Conservation (phyloP, 2,329 filamentous ascomycete genomes). For the Endothia cerciana region DNA sequence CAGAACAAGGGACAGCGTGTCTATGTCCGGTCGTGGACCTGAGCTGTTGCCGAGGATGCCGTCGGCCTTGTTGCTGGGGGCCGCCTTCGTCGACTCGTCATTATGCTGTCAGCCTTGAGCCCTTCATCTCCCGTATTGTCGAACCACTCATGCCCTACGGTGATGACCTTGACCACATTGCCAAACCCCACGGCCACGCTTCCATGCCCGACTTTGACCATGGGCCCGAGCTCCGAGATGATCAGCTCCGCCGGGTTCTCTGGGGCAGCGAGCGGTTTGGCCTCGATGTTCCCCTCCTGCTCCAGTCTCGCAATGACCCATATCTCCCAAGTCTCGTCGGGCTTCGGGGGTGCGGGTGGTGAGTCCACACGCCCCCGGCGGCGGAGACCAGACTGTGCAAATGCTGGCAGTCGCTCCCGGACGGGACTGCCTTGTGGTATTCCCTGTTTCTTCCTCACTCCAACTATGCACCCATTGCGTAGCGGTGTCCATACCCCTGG, state of each 20-base stretch:
- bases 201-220: constrained; percentile 62
- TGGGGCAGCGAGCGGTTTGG: constrained; percentile 45
- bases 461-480: constrained; percentile 63
- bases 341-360: constrained; percentile 7
- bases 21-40: not conserved
- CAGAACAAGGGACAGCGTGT: no score
- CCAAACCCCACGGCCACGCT: constrained; percentile 74
- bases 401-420: constrained; percentile 29
- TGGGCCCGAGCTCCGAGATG: constrained; percentile 68
- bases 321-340: constrained; percentile 52
- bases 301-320: constrained; percentile 56
- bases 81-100: constrained; percentile 44
- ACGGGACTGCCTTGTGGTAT: constrained; percentile 30
- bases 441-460: constrained; percentile 55
- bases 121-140: constrained; percentile 45
- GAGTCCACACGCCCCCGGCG: constrained; percentile 24
- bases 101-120: constrained; percentile 39
- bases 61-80: constrained; percentile 31
- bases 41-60: constrained; percentile 33
- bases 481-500: constrained; percentile 69
- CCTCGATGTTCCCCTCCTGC: constrained; percentile 50
- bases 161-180: constrained; percentile 73
- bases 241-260: constrained; percentile 57
- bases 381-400: constrained; percentile 27
- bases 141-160: constrained; percentile 67